Base-by-base conservation (phyloP, 2,329 filamentous ascomycete genomes). In the Xylaria sp. region DNA sequence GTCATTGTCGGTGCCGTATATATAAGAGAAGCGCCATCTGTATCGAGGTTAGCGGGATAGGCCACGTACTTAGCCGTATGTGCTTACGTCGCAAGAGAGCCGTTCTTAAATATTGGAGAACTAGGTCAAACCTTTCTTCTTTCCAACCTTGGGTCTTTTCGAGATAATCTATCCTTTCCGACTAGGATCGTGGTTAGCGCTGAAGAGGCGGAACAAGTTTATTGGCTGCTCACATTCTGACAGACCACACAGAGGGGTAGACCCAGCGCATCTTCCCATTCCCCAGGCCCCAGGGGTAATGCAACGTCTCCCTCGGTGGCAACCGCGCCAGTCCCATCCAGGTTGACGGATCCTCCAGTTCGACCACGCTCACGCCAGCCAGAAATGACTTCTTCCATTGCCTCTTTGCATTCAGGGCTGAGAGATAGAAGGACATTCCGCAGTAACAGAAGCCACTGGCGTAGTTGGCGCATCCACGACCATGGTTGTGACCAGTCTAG, bases 401-500 rank as follows among this genome's bases (percentile, higher is more conserved):
- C 87, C 58, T 90, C 86, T 72, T 94, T 93, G 61, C 90, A 90
- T 62, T 93, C 89, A 60, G 87, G 81, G 69, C 89, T 89, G 23
- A 95, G 84, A 29, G 87, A 90, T 59, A 88, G 82, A 57, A 94
- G 85, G 11, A 96, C 89, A 15, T 87, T 89, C 61, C 90, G 87
- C 67, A 99, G 80, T 27, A 98, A 84, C 46, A 92, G 84, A 63
- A 98, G 88, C 95, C 95, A 99, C 73, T 90, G 90, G 72, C 92
- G 86, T 59, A 99, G 81, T 76, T 97, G 90, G 61, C 92, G 87
- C 73, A 97, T 85, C 92, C 96, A 99, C 65, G 88, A 82, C 88
- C 95, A 97, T 13, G 95, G 95, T 73, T 95, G 88, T 60, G 91
- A 90, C 95, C 95, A 99, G 79, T 97, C 93, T 43, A 99, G 83